Evolutionary conservation across 768 basidiomycete genomes (phyloP).

Genomic region (Tulasnella sp.): DNA sequence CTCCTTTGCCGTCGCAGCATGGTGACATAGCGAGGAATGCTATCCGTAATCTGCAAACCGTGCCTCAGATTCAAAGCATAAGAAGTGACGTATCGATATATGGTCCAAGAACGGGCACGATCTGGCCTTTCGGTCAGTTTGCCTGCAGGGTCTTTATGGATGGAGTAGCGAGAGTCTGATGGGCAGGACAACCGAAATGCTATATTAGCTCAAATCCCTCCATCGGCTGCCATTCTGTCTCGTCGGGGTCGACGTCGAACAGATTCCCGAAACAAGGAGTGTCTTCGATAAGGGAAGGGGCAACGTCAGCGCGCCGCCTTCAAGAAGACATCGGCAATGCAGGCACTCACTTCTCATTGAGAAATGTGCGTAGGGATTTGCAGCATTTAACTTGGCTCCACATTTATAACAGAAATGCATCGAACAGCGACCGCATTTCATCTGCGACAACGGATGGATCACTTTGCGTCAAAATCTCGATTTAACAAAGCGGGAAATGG

Average conservation of each 20-base stretch:
- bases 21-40: too few relatives aligned
- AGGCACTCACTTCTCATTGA: conserved; percentile 19
- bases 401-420: conserved; percentile 81
- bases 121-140: too few relatives aligned
- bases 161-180: background rate
- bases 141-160: too few relatives aligned
- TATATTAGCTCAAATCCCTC: conserved; percentile 10
- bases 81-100: too few relatives aligned
- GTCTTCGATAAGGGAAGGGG: background rate
- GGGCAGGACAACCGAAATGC: too few relatives aligned
- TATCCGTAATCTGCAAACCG: too few relatives aligned
- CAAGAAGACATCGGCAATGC: background rate
- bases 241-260: conserved; percentile 7
- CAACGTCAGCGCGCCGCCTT: background rate
- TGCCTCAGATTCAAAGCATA: too few relatives aligned
- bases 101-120: too few relatives aligned
- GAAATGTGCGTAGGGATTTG: conserved; percentile 62
- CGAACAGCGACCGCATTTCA: conserved; percentile 67
- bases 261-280: conserved; percentile 9
- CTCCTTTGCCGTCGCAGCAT: too few relatives aligned
- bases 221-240: conserved; percentile 14
- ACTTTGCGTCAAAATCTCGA: background rate
- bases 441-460: conserved; percentile 36
- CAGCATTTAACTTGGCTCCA: conserved; percentile 43
- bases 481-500: conserved; percentile 20